Base-by-base conservation (phyloP, 2,329 filamentous ascomycete species). In the Aspergillus tamarii region DNA sequence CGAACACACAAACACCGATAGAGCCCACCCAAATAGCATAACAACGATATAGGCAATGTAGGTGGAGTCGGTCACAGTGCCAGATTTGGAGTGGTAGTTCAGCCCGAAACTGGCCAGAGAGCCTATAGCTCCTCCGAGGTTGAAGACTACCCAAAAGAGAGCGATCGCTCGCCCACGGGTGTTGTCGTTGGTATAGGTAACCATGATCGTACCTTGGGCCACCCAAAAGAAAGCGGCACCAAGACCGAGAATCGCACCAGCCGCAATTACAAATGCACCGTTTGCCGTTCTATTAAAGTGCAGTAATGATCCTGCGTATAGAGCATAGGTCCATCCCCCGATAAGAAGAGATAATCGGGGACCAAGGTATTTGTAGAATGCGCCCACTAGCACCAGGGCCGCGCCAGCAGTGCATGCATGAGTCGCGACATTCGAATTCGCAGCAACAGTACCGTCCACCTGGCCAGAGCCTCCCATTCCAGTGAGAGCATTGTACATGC, bases 91-190 rank as follows among this genome's bases (percentile, higher is more conserved):
- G 65, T 68, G 61, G 76, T 76, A 30, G 69, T 71, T 48, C 11
- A 26, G n/a, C 11, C 45, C 45, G 7, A 36, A 59, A 72, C 84
- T 75, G 78, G 87, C 85, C 81, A 88, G 74, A 73, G 89, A 88
- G 66, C 93, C 93, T 74, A 97, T 91, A 65, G 96, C 93, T 69
- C 88, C 93, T 69, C 93, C 93, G 62, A 93, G 77, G 80, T 97
- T 96, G 85, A 96, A 97, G 73, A 97, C 95, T 78, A 91, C 88
- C 93, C 93, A 97, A 81, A 96, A 96, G 84, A 88, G 89, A 64
- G 91, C 91, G 76, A 96, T 96, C 78, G 93, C 96, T 61, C 88
- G 87, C 45, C 93, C 93, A 83, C 96, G 96, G 66, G 86, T 85
- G 41, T 86, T 78, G 80, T 96, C 93, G 11, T 86, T 82, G 2